A percentile compares a stretch with the other conserved stretches of the same genome.
phyloP scores from a whole-genome alignment of 371 early-diverging fungal genomes.

The Entomophthora muscae region DNA sequence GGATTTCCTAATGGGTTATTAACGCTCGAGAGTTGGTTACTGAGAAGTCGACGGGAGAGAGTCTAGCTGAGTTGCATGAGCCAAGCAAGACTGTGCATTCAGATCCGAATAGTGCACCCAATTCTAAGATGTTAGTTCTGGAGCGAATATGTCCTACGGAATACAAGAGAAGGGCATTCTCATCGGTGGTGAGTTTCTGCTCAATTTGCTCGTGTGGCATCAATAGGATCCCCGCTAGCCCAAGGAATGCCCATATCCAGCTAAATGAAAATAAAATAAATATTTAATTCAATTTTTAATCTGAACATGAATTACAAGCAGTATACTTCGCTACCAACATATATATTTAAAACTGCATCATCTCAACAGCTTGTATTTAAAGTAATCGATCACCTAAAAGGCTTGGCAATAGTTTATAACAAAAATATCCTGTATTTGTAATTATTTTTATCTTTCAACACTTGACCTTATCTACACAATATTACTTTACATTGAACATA shows the following conservation, averaged over 20 bases:
- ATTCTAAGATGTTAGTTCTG: background rate
- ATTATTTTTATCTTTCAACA: too few species aligned
- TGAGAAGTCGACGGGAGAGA: background rate
- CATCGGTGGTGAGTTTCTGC: background rate
- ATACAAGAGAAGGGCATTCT: background rate
- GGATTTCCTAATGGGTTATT: background rate
- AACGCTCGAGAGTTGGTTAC: background rate
- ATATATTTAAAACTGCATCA: background rate
- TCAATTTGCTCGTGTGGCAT: background rate
- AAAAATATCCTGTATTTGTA: too few species aligned
- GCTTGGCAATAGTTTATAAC: too few species aligned
- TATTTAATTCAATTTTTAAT: background rate
- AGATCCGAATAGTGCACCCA: background rate
- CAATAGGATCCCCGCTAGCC: background rate
- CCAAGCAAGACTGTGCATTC: background rate
- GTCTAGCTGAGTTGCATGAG: background rate
- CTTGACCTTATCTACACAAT: too few species aligned
- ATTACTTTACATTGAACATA: too few species aligned
- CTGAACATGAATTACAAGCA: background rate
- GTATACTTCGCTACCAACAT: background rate
- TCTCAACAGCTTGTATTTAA: background rate
- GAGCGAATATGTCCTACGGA: background rate
- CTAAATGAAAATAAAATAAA: background rate
- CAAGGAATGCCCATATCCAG: background rate
- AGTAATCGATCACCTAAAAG: too few species aligned